Conservation (phyloP, 306 rosid species). For the Neltuma alba region DNA sequence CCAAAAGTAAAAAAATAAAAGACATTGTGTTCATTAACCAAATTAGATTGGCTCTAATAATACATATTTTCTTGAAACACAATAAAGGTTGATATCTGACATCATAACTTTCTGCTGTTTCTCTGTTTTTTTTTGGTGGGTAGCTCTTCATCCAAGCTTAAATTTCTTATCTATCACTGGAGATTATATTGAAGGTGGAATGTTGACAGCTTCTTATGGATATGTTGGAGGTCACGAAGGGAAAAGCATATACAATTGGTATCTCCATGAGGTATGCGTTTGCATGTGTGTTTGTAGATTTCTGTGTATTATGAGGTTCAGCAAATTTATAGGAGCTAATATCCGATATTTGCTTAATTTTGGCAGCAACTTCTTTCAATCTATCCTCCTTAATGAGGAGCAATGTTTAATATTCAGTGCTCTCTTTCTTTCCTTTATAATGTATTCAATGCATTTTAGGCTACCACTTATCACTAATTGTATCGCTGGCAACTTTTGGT, state of each 20-base stretch:
- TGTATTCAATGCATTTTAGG: background rate
- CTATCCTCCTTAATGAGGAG: background rate
- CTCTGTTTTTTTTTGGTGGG: conserved; percentile 9
- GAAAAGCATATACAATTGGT: conserved; percentile 90
- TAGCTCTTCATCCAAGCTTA: conserved; percentile 98
- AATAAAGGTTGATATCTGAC: conserved; percentile 1
- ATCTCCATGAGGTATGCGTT: conserved; percentile 79
- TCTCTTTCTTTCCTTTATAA: background rate
- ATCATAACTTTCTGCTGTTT: conserved; percentile 32
- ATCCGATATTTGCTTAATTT: conserved; percentile 2
- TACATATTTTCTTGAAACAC: conserved; percentile 5
- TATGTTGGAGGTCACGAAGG: conserved; percentile 99
- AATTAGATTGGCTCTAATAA: conserved; percentile 7
- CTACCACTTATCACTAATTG: background rate
- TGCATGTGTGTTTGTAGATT: background rate
- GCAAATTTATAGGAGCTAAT: background rate
- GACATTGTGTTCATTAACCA: background rate
- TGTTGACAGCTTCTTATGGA: conserved; percentile 97
- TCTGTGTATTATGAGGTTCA: background rate
- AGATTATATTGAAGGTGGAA: conserved; percentile 82
- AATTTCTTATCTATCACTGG: conserved; percentile 96
- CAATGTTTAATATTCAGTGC: background rate
- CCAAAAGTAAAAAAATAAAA: background rate
- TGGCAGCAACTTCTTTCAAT: background rate
- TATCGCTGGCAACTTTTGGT: background rate